These are phyloP conservation scores for Ceratocystis lukuohia DNA, from an alignment of 2,329 filamentous ascomycete species.

Conservation along the genomic window DNA sequence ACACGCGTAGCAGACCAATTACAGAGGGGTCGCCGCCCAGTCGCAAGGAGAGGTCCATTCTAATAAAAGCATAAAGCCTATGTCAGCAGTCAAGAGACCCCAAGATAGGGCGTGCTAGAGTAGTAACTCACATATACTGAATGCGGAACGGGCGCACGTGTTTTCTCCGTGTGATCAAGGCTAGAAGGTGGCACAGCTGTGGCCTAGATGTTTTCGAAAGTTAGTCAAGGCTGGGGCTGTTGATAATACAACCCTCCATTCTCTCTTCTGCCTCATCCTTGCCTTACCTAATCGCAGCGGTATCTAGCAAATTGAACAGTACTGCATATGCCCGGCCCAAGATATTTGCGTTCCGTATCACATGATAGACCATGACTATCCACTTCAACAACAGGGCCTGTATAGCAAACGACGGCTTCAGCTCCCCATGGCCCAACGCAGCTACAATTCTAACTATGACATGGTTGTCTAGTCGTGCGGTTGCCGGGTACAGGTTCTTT, in stretches of 20 bases:
- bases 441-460: conserved; percentile 54
- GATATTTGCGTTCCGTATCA: conserved; percentile 48
- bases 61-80: conserved; percentile 23
- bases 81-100: neutral
- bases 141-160: conserved; percentile 78
- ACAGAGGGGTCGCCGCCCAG: conserved; percentile 61
- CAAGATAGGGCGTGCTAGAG: too few species aligned
- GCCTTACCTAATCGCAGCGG: conserved; percentile 54
- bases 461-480: conserved; percentile 26
- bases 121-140: conserved; percentile 48
- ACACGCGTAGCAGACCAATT: conserved; percentile 63
- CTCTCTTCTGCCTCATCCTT: neutral
- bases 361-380: conserved; percentile 63
- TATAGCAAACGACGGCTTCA: conserved; percentile 57
- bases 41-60: conserved; percentile 44
- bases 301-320: conserved; percentile 70
- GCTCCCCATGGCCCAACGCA: conserved; percentile 61
- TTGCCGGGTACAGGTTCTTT: conserved; percentile 62
- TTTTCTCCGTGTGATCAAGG: conserved; percentile 63
- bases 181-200: conserved; percentile 62
- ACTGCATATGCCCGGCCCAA: conserved; percentile 60
- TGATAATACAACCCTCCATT: neutral
- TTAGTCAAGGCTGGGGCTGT: neutral
- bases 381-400: conserved; percentile 63
- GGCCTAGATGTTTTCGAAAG: conserved; percentile 29